Conservation (phyloP, 257 asterid genomes). For the Lycium barbarum region DNA sequence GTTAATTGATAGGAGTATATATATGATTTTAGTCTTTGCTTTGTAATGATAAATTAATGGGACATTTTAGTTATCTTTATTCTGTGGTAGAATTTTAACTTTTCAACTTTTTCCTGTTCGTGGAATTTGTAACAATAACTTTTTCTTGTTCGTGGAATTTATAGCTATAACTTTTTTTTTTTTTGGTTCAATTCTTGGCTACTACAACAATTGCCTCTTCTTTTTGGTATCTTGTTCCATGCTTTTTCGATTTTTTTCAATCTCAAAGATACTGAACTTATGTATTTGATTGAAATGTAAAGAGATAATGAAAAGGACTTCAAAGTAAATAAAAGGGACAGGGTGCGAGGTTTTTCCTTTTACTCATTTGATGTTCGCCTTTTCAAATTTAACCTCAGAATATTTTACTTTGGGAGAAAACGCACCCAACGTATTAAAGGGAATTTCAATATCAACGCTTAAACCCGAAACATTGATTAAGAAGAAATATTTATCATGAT, state of each 20-base stretch:
- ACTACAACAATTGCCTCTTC: background rate
- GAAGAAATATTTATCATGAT: too few species aligned
- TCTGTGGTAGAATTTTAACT: background rate
- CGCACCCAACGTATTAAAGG: too few species aligned
- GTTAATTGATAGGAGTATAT: too few species aligned
- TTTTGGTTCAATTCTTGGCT: background rate
- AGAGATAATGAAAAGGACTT: background rate
- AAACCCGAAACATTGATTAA: too few species aligned
- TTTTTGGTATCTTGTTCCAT: background rate
- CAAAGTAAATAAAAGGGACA: background rate
- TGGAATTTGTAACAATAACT: background rate
- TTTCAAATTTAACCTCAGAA: background rate
- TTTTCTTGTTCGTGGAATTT: too few species aligned
- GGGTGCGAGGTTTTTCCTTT: background rate
- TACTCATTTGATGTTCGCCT: too few species aligned
- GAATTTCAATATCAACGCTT: too few species aligned
- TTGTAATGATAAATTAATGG: too few species aligned
- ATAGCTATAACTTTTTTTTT: too few species aligned
- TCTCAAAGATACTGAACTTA: constrained; percentile 1
- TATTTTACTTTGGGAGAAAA: too few species aligned
- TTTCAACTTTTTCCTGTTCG: too few species aligned
- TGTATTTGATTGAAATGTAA: constrained; percentile 14
- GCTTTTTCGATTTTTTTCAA: background rate
- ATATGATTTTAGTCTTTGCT: too few species aligned
- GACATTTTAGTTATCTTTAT: background rate